phyloP scores from a whole-genome alignment of 345 rosid species.

The rapeseed (Brassica napus) region DNA sequence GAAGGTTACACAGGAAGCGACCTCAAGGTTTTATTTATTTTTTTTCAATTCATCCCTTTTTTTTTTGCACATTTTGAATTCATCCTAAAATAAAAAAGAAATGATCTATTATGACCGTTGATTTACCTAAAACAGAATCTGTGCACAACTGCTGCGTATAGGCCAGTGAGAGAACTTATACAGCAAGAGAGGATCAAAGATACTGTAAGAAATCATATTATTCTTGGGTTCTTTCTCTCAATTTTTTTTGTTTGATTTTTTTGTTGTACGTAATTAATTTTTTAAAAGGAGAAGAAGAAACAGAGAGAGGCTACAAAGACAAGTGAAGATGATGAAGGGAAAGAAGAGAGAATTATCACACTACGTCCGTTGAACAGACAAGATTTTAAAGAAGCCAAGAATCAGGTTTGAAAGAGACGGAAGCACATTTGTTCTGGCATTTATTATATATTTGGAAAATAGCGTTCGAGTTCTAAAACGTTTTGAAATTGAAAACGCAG shows the following conservation, averaged over 20 bases:
- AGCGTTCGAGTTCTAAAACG: slow-evolving; percentile 15
- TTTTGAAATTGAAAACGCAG: slow-evolving; percentile 44
- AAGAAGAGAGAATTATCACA: slow-evolving; percentile 56
- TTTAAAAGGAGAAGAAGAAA: slow-evolving; percentile 58
- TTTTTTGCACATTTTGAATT: background rate
- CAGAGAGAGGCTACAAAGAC: slow-evolving; percentile 43
- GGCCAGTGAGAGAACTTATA: slow-evolving; percentile 83
- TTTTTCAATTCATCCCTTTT: no score
- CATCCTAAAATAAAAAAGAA: background rate
- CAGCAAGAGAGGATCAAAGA: slow-evolving; percentile 79
- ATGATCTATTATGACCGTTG: slow-evolving; percentile 11
- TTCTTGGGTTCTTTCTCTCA: background rate
- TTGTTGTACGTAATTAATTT: background rate
- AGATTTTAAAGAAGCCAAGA: slow-evolving; percentile 80
- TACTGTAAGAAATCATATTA: slow-evolving; percentile 37
- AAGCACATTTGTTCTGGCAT: background rate
- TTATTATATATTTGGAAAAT: background rate
- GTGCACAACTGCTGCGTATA: slow-evolving; percentile 89
- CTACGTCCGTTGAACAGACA: slow-evolving; percentile 75
- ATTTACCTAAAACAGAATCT: slow-evolving; percentile 51
- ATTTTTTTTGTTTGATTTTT: background rate
- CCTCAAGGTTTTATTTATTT: slow-evolving; percentile 55
- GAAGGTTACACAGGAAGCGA: slow-evolving; percentile 88
- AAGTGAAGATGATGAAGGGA: slow-evolving; percentile 40
- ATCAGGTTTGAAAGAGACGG: slow-evolving; percentile 50